phyloP scores from a whole-genome alignment of 2,329 filamentous ascomycete species.

The Cryphonectria nitschkei region DNA sequence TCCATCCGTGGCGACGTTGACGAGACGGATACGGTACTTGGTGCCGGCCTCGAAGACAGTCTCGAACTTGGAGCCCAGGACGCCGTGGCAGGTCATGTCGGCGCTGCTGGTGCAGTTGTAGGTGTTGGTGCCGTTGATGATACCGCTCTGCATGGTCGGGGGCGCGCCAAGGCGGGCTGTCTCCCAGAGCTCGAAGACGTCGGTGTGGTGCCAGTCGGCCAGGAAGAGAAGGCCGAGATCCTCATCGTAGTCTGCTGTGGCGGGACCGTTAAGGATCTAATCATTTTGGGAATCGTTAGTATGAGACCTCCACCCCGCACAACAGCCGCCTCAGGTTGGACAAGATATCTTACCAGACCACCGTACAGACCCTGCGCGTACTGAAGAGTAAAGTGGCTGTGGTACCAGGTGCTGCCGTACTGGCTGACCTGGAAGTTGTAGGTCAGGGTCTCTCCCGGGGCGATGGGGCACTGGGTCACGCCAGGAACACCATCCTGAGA shows the following conservation, averaged over 20 bases:
- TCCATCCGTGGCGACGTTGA: conserved; percentile 51
- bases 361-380: conserved; percentile 50
- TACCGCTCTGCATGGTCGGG: conserved; percentile 32
- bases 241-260: conserved; percentile 50
- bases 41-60: conserved; percentile 40
- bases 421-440: conserved; percentile 41
- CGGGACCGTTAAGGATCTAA: conserved; percentile 50
- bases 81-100: conserved; percentile 29
- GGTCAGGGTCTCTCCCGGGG: conserved; percentile 39
- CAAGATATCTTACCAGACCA: conserved; percentile 12
- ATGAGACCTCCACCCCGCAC: no score
- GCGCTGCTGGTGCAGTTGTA: conserved; percentile 23
- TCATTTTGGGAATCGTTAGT: background rate
- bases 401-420: conserved; percentile 45
- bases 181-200: conserved; percentile 32
- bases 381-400: conserved; percentile 41
- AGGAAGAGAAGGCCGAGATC: conserved; percentile 53
- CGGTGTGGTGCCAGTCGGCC: conserved; percentile 52
- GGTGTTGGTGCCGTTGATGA: conserved; percentile 31
- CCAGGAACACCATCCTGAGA: conserved; percentile 48
- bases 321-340: no score
- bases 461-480: conserved; percentile 47
- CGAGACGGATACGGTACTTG: conserved; percentile 50
- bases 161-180: conserved; percentile 27
- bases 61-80: conserved; percentile 36